Evolutionary conservation across 345 rosid genomes (phyloP).

Genomic region (Capsella bursapastoris): DNA sequence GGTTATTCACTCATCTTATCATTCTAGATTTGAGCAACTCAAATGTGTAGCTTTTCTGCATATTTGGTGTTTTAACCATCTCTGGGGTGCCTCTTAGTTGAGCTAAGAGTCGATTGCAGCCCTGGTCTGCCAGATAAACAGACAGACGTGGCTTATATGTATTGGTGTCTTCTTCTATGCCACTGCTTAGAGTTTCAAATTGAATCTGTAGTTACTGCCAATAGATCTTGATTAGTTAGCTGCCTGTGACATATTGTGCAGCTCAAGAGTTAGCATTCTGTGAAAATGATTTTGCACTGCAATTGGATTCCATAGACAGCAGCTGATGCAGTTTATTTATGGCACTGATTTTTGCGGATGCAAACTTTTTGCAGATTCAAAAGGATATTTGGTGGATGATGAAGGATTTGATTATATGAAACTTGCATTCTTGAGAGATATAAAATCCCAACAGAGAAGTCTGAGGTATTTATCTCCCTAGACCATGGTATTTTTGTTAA

Average conservation of each 20-base stretch:
- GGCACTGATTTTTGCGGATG: constrained; percentile 32
- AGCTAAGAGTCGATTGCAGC: background rate
- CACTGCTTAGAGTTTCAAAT: constrained; percentile 21
- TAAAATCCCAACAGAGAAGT: constrained; percentile 95
- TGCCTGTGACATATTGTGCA: constrained; percentile 10
- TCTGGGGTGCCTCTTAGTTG: constrained; percentile 22
- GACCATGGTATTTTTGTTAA: constrained; percentile 8
- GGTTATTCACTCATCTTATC: constrained; percentile 50
- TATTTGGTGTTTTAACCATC: constrained; percentile 7
- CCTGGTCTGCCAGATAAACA: background rate
- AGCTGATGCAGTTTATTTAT: constrained; percentile 9
- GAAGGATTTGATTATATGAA: constrained; percentile 98
- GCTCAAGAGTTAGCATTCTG: constrained; percentile 12
- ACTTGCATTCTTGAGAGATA: constrained; percentile 92
- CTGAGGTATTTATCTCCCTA: constrained; percentile 57
- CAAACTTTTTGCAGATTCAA: constrained; percentile 67
- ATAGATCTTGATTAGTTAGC: background rate
- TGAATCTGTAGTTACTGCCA: constrained; percentile 3
- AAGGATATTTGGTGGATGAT: constrained; percentile 95
- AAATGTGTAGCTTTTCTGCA: background rate
- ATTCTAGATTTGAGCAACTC: background rate
- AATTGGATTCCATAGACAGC: background rate
- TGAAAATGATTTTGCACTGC: constrained; percentile 2
- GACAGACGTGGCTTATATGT: background rate
- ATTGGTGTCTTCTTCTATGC: background rate